Percentiles rank a stretch among this genome's conserved stretches.
Conservation (phyloP, 441 rosid species). For the Croton setiger region DNA sequence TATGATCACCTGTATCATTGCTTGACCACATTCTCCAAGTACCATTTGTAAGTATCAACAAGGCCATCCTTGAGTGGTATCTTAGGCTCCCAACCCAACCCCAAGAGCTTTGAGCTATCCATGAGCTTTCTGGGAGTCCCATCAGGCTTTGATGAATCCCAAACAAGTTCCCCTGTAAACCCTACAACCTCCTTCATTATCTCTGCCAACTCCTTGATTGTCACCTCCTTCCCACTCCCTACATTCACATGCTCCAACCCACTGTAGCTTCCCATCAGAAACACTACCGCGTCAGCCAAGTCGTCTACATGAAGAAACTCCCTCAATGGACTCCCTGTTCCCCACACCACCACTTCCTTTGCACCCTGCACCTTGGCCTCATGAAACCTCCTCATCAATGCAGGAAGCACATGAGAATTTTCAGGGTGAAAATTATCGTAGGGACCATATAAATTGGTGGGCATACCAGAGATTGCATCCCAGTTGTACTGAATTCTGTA, state of each 20-base stretch:
- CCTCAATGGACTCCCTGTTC: constrained; percentile 84
- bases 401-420: constrained; percentile 92
- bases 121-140: constrained; percentile 96
- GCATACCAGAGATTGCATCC: constrained; percentile 91
- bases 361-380: constrained; percentile 65
- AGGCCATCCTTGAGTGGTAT: constrained; percentile 74
- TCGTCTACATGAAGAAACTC: constrained; percentile 96
- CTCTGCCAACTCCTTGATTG: constrained; percentile 87
- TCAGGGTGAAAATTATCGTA: constrained; percentile 88
- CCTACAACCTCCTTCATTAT: constrained; percentile 87
- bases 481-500: constrained; percentile 68
- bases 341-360: constrained; percentile 93
- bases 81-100: constrained; percentile 79
- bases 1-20: constrained; percentile 15
- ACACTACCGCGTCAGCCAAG: constrained; percentile 81
- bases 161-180: constrained; percentile 71
- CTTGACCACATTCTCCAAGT: constrained; percentile 53
- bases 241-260: constrained; percentile 81
- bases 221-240: constrained; percentile 90
- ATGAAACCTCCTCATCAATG: constrained; percentile 87
- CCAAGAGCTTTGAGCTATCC: constrained; percentile 83
- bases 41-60: constrained; percentile 87
- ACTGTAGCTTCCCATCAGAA: constrained; percentile 66
- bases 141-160: constrained; percentile 85
- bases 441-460: constrained; percentile 86